These are phyloP conservation scores for Tuber microsphaerosporum DNA, from an alignment of 495 filamentous ascomycete genomes.

Conservation along the genomic window DNA sequence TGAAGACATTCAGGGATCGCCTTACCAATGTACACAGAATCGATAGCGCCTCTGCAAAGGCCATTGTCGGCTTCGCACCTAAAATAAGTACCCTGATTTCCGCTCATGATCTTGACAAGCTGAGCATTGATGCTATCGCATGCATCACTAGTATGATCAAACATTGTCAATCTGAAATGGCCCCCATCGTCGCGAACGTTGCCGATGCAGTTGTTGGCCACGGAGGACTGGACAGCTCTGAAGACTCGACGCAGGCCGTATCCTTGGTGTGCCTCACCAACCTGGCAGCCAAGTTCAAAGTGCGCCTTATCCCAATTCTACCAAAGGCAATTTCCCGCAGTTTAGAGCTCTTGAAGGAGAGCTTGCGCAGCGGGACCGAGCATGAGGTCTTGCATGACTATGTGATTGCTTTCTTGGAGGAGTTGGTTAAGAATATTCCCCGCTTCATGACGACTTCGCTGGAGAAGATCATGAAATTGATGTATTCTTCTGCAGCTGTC, in stretches of 20 bases:
- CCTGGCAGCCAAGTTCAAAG: conserved; percentile 75
- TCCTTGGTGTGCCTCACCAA: conserved; percentile 83
- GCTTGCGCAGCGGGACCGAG: conserved; percentile 50
- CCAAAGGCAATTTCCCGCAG: conserved; percentile 65
- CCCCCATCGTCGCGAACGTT: conserved; percentile 51
- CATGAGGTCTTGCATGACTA: conserved; percentile 66
- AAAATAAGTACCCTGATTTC: conserved; percentile 64
- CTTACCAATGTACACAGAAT: conserved; percentile 60
- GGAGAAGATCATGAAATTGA: conserved; percentile 57
- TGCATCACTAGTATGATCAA: conserved; percentile 90
- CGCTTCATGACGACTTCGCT: conserved; percentile 77
- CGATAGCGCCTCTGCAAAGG: conserved; percentile 58
- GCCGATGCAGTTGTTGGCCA: conserved; percentile 68
- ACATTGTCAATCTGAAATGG: conserved; percentile 69
- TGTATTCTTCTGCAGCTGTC: conserved; percentile 42
- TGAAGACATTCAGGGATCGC: conserved; percentile 68
- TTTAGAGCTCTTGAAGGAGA: conserved; percentile 59
- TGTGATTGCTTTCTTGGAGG: conserved; percentile 65
- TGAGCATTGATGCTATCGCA: conserved; percentile 72
- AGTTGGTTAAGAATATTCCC: conserved; percentile 71
- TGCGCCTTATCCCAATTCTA: conserved; percentile 73
- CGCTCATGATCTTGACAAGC: conserved; percentile 54
- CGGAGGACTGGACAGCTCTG: conserved; percentile 64
- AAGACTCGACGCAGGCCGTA: conserved; percentile 66
- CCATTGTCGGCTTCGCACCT: conserved; percentile 70